Evolutionary conservation across 1,284 basidiomycete species (phyloP).

Genomic region (Cryptococcus depauperatus): DNA sequence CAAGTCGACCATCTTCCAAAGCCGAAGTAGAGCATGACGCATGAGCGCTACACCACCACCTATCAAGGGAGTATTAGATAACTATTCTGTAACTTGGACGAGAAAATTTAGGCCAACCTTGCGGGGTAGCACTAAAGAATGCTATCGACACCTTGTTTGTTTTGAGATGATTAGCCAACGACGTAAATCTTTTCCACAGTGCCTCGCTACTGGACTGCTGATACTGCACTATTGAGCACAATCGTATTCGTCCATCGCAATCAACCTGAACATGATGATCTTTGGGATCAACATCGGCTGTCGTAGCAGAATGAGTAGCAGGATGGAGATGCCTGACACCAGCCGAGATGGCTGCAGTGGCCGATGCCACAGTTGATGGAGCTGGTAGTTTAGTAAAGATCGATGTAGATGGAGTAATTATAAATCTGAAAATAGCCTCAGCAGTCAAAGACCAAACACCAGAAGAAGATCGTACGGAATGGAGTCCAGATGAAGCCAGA

Average conservation of each 20-base stretch:
- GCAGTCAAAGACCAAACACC: background rate
- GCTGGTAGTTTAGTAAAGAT: constrained; percentile 35
- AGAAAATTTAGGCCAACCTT: too few relatives aligned
- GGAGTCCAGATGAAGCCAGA: constrained; percentile 36
- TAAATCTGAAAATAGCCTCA: constrained; percentile 20
- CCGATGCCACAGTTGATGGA: constrained; percentile 31
- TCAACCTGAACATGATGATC: constrained; percentile 39
- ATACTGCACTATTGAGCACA: constrained; percentile 35
- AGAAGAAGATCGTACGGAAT: constrained; percentile 26
- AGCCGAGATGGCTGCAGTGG: constrained; percentile 30
- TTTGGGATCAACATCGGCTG: constrained; percentile 18
- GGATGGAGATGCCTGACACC: constrained; percentile 37
- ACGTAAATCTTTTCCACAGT: constrained; percentile 49
- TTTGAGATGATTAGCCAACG: constrained; percentile 68
- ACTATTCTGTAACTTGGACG: too few relatives aligned
- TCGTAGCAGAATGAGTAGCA: constrained; percentile 35
- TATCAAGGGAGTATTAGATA: constrained; percentile 5
- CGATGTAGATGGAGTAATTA: constrained; percentile 30
- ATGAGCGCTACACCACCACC: constrained; percentile 82
- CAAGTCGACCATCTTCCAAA: constrained; percentile 66
- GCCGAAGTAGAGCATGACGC: constrained; percentile 78
- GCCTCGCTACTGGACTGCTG: constrained; percentile 31
- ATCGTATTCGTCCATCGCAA: constrained; percentile 27
- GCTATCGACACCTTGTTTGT: constrained; percentile 74
- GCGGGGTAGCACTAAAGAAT: constrained; percentile 83